Conservation (phyloP, 257 asterid genomes). For the Salvia hispanica region DNA sequence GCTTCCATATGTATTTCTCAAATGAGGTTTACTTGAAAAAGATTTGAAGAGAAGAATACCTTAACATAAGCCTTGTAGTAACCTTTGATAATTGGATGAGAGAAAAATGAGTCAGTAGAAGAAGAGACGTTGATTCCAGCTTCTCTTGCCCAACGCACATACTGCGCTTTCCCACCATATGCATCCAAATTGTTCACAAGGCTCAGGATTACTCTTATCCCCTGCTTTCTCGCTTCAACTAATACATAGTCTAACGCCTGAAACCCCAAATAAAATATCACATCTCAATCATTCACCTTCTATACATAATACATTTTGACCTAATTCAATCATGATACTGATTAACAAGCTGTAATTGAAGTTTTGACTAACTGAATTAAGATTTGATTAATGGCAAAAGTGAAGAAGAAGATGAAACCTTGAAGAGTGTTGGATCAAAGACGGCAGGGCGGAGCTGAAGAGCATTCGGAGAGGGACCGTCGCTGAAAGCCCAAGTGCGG, state of each 20-base stretch:
- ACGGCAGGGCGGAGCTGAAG: conserved; percentile 52
- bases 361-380: too few species aligned
- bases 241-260: conserved; percentile 63
- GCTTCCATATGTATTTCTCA: neutral
- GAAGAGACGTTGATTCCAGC: conserved; percentile 45
- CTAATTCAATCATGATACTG: too few species aligned
- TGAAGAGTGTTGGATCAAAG: conserved; percentile 50
- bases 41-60: conserved; percentile 18
- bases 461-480: conserved; percentile 45
- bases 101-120: conserved; percentile 50
- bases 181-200: conserved; percentile 60
- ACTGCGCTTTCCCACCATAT: conserved; percentile 63
- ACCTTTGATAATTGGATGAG: conserved; percentile 39
- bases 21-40: neutral
- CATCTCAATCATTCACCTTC: neutral
- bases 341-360: too few species aligned
- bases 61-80: conserved; percentile 50
- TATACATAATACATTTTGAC: too few species aligned
- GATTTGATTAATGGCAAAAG: too few species aligned
- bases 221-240: conserved; percentile 54
- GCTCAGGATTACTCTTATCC: conserved; percentile 52
- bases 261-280: conserved; percentile 3
- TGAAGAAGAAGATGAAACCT: conserved; percentile 27
- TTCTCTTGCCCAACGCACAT: conserved; percentile 57
- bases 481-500: conserved; percentile 68